Conservation (phyloP, 768 basidiomycete species). For the Auricularia auricula-judae region DNA sequence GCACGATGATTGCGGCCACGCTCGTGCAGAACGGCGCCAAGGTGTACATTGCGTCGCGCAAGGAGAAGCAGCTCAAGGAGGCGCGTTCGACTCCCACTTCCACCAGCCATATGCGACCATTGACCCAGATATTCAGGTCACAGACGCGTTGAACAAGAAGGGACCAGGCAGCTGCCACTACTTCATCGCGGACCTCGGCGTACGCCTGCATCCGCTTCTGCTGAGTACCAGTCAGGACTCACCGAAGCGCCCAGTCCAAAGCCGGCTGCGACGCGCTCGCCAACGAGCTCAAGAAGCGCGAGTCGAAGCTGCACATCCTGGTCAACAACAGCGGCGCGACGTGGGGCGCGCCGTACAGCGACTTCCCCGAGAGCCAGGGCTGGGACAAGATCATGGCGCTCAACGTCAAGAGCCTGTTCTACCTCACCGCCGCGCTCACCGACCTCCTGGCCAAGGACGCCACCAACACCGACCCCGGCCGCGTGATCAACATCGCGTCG, state of each 20-base stretch:
- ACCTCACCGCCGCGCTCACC: constrained; percentile 40
- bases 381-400: constrained; percentile 79
- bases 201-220: constrained; percentile 25
- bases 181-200: constrained; percentile 62
- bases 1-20: constrained; percentile 72
- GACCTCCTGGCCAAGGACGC: constrained; percentile 57
- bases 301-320: constrained; percentile 66
- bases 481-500: constrained; percentile 79
- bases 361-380: constrained; percentile 70
- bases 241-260: constrained; percentile 38
- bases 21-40: constrained; percentile 79
- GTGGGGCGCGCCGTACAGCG: constrained; percentile 62
- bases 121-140: constrained; percentile 25
- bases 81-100: constrained; percentile 23
- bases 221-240: neutral
- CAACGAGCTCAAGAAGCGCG: constrained; percentile 53
- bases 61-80: constrained; percentile 67
- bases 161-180: constrained; percentile 57
- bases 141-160: constrained; percentile 47
- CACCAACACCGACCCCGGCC: constrained; percentile 50
- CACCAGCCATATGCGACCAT: neutral
- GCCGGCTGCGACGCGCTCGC: constrained; percentile 70
- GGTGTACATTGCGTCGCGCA: constrained; percentile 84
- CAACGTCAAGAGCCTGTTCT: constrained; percentile 80
- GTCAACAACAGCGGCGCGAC: constrained; percentile 76